Evolutionary conservation across 192 early-diverging fungal species (phyloP), one percentile per base, ranked within the genome.

Genomic region (Chytriomyces sp.): DNA sequence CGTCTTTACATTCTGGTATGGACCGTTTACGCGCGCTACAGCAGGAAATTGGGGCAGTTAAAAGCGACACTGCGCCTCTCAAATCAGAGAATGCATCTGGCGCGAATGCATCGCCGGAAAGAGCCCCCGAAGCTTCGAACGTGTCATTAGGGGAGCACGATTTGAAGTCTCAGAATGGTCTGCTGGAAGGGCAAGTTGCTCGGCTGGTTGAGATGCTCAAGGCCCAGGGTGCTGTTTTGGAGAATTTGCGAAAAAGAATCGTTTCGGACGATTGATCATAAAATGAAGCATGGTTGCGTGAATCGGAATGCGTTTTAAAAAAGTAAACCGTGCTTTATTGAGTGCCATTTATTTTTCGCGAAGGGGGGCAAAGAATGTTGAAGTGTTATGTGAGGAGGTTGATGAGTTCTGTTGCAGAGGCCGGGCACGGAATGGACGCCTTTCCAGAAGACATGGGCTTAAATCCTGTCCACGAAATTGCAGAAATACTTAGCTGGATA

Each of bases 401-500:
- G 11, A 26, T 16, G 13, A 64, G 64, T 11, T 13, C 26, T 13
- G 11, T 64, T 13, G 50, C 47, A 20, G 74, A 53, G 1, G 46
- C 69, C 9, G 77, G 77, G 64, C 77, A 78, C 0, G 53, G 13
- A 16, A 78, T 44, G 8, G 61, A 24, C 0, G 53, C 18, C 45
- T 44, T 70, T 26, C 77, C 77, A 8, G 60, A 23, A 1, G 60
- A 63, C 11, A 20, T 50, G 43, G 77, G 77, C 47, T 50, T 26
- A 50, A 46, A 78, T 45, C 77, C 77, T n/a, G 77, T 78, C 77
- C 77, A 78, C 6, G 60, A 48, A 64, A 78, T 78, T 8, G 65
- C 9, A 35, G 50, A 43, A 50, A 78, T 59, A 8, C 69, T 64
- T 47, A 72, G 28, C 44, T 71, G 9, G 24, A 68, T 45, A n/a